Base-by-base conservation (phyloP, 2,329 filamentous ascomycete genomes). In the Alternaria viburni region DNA sequence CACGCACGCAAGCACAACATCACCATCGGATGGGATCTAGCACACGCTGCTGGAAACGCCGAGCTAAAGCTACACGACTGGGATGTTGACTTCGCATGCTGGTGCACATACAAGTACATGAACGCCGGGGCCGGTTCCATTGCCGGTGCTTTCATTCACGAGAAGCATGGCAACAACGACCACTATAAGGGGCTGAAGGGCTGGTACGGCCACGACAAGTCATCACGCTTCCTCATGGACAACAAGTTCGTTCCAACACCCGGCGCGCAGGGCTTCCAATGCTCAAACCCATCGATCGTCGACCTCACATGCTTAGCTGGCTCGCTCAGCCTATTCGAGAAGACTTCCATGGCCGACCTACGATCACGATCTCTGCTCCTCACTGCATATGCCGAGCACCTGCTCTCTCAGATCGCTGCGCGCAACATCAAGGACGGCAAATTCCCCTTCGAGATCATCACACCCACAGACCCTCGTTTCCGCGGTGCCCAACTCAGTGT, bases 101-200 rank as follows among this genome's bases (percentile, higher is more conserved):
- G 93, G 93, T 97, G 93, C 81, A 94, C 90, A 4, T 97, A 97
- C 85, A 97, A 97, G 83, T 97, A 97, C 82, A 86, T 97, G 77
- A 97, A 96, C 75, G 88, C 90, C 11, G 93, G 93, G 0, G 92
- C 93, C 0, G 93, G 93, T 5, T 86, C 89, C 11, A 95, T 96
- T 66, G 92, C 88, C 1, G 93, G 90, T 1, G 84, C 90, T 1
- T 97, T 93, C 71, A 90, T 97, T 6, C 93, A 97, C 79, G 87
- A 91, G 74, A 85, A 84, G 56, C 91, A 96, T 77, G 89, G 90
- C 50, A 77, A 80, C 44, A 88, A 91, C 43, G 69, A 68, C 6
- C 93, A 89, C 73, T 85, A 85, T 25, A 89, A 87, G 7, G 86
- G 93, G 3, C 83, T 97, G 2, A 85, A 88, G 30, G 93, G 93